Percentiles rank a stretch among this genome's conserved stretches.
phyloP scores from a whole-genome alignment of 2,329 filamentous ascomycete genomes.

The Trichoderma atroviride region DNA sequence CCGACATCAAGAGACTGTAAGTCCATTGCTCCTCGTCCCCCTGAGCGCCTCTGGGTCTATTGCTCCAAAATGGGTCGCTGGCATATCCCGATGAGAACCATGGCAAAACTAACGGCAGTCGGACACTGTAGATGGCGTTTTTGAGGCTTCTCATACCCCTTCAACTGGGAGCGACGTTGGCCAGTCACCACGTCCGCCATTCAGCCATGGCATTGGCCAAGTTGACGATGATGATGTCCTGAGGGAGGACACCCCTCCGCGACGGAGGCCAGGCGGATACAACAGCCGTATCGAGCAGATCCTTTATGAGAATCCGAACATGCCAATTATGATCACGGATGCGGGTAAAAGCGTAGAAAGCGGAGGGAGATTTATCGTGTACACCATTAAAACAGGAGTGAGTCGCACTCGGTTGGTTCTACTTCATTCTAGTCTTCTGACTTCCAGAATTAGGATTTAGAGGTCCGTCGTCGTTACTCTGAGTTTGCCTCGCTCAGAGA shows the following conservation, averaged over 20 bases:
- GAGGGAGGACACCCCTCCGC: constrained; percentile 52
- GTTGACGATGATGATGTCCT: constrained; percentile 53
- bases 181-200: constrained; percentile 40
- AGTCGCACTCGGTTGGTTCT: constrained; percentile 33
- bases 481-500: constrained; percentile 92
- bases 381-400: constrained; percentile 95
- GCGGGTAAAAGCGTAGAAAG: constrained; percentile 94
- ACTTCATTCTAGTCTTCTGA: constrained; percentile 3
- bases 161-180: constrained; percentile 71
- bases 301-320: constrained; percentile 88
- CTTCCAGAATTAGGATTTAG: constrained; percentile 70
- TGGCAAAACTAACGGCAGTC: constrained; percentile 1
- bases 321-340: constrained; percentile 88
- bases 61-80: background rate
- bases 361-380: constrained; percentile 91
- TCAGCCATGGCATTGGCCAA: constrained; percentile 35
- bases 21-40: constrained; percentile 36
- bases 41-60: background rate
- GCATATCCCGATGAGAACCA: background rate
- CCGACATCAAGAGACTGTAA: constrained; percentile 61
- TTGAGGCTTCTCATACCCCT: constrained; percentile 71
- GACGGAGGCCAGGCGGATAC: constrained; percentile 81
- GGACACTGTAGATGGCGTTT: constrained; percentile 43
- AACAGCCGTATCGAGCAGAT: constrained; percentile 97
- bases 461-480: constrained; percentile 92